Evolutionary conservation across 495 filamentous ascomycete species (phyloP), one percentile per base, ranked within the genome.

Genomic region (Staphylotrichum tortipilum): DNA sequence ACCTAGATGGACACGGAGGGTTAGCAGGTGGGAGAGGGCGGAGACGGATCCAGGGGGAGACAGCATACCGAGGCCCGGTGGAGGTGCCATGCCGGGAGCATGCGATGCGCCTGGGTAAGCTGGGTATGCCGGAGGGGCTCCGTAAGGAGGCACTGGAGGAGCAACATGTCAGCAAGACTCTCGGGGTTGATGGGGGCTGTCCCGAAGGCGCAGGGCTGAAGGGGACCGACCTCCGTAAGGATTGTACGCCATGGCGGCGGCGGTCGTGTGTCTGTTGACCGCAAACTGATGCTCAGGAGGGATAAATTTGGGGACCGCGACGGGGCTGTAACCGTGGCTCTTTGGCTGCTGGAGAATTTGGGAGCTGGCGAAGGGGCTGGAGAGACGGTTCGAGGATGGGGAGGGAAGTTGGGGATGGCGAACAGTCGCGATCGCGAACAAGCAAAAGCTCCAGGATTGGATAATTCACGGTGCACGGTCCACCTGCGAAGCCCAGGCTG

Each of bases 1-100:
- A 67, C 72, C 79, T 81, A 44, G 3, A 48, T 26, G 46, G 45
- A 42, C n/a, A n/a, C n/a, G 24, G 15, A n/a, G 12, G 24, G 41
- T 48, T 31, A 52, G 47, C 17, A 15, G 10, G 18, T 5, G 26
- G 33, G 17, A 3, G 22, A 33, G 44, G 47, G 45, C 47, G 45
- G 47, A 53, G 47, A 2, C 4, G 3, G 9, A 43, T 14, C 17
- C 42, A 38, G 39, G 45, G 9, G 48, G 45, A 42, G 45, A 66
- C 82, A n/a, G n/a, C n/a, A 70, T 78, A 88, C 89, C 89, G 80
- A 95, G 80, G 60, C 88, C 89, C 49, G 90, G 89, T 44, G 89
- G 86, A 58, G 84, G 80, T 52, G 79, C 80, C 73, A 86, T 79
- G 37, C 79, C 80, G 40, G 81, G 82, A 22, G 81, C 62, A 47